Evolutionary conservation across 495 filamentous ascomycete species (phyloP).

Genomic region (Neurospora sublineolata): DNA sequence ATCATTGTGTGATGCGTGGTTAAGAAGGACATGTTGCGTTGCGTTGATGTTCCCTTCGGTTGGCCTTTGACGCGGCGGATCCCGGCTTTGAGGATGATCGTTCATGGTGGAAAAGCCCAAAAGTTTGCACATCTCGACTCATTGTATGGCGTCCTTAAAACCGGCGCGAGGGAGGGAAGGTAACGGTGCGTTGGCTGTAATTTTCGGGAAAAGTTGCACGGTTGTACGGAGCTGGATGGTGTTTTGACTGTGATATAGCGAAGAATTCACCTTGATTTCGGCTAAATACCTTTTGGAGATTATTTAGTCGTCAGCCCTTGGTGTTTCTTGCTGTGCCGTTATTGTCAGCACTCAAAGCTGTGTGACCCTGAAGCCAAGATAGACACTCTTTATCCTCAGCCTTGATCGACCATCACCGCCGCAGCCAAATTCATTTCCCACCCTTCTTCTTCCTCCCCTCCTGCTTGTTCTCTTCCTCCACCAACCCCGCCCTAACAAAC

Average conservation of each 20-base stretch:
- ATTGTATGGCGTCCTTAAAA: neutral
- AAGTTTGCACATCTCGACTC: neutral
- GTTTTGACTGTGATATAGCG: neutral
- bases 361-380: neutral
- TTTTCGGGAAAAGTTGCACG: neutral
- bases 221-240: neutral
- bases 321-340: neutral
- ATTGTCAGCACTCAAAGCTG: neutral
- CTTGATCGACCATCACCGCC: neutral
- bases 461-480: slow-evolving; percentile 30
- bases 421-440: slow-evolving; percentile 10
- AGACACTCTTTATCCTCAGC: too few species aligned
- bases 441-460: slow-evolving; percentile 48
- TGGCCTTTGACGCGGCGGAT: neutral
- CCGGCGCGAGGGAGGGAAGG: neutral
- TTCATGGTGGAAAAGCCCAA: neutral
- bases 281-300: neutral
- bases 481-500: slow-evolving; percentile 66
- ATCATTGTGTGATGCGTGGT: neutral
- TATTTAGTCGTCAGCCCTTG: neutral
- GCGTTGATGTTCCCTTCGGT: neutral
- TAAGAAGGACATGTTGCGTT: neutral
- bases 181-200: neutral
- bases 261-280: neutral
- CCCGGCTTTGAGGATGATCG: neutral